phyloP scores from a whole-genome alignment of 495 filamentous ascomycete genomes.

The Sordaria brevicollis region DNA sequence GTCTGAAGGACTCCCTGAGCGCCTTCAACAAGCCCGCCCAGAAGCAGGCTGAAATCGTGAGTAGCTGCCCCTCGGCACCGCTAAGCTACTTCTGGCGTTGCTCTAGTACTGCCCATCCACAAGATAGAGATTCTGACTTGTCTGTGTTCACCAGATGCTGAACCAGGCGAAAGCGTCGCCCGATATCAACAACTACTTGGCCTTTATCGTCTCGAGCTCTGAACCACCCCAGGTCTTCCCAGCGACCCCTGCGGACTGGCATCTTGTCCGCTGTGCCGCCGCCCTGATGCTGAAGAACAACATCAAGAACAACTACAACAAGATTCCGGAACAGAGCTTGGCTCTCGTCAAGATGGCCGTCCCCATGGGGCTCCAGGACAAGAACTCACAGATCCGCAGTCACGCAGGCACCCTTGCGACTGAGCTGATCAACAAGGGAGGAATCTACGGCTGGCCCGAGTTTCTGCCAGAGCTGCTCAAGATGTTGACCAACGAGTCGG shows the following conservation, averaged over 20 bases:
- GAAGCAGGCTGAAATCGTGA: constrained; percentile 69
- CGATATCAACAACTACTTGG: constrained; percentile 94
- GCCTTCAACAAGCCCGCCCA: constrained; percentile 64
- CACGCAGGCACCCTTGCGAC: constrained; percentile 91
- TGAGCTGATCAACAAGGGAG: constrained; percentile 78
- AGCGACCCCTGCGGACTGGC: constrained; percentile 49
- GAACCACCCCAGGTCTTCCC: constrained; percentile 48
- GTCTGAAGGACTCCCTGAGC: constrained; percentile 85
- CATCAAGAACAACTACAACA: constrained; percentile 58
- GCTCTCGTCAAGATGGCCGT: constrained; percentile 69
- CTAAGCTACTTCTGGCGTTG: background rate
- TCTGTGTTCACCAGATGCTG: constrained; percentile 61
- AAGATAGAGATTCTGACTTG: constrained; percentile 13
- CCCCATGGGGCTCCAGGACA: constrained; percentile 69
- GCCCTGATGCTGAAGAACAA: constrained; percentile 94
- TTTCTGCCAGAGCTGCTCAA: constrained; percentile 69
- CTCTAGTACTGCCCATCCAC: background rate
- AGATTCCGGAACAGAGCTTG: constrained; percentile 58
- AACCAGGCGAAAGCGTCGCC: constrained; percentile 79
- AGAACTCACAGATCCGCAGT: constrained; percentile 70
- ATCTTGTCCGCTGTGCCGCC: constrained; percentile 72
- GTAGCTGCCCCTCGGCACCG: constrained; percentile 2
- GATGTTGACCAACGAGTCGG: constrained; percentile 61
- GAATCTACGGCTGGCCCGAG: constrained; percentile 85
- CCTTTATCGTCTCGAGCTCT: constrained; percentile 73